Percentiles rank a stretch among this genome's conserved stretches.
Evolutionary conservation across 805 yeast species (phyloP).

Genomic region (Zygoascus tannicola): DNA sequence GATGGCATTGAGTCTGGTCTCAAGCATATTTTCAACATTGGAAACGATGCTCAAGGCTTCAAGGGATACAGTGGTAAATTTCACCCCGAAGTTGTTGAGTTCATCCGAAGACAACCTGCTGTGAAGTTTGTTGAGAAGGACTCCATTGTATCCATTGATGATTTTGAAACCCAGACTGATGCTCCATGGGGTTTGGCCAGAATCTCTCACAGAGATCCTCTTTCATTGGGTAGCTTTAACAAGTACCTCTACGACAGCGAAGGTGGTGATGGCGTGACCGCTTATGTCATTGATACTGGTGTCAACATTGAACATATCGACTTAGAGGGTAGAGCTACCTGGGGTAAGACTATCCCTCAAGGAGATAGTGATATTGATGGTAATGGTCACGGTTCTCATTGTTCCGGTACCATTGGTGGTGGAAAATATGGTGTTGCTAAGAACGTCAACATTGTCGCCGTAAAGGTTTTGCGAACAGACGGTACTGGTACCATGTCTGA

Average conservation of each 20-base stretch:
- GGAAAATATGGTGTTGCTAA: slow-evolving; percentile 52
- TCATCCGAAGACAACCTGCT: slow-evolving; percentile 49
- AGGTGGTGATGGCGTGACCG: slow-evolving; percentile 59
- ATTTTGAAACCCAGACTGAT: slow-evolving; percentile 43
- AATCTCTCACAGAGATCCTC: slow-evolving; percentile 54
- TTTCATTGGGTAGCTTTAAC: slow-evolving; percentile 48
- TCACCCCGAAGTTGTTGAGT: slow-evolving; percentile 61
- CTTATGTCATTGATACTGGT: slow-evolving; percentile 81
- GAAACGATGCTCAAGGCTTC: slow-evolving; percentile 36
- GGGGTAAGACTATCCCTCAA: slow-evolving; percentile 51
- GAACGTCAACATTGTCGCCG: slow-evolving; percentile 48
- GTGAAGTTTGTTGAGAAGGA: slow-evolving; percentile 59
- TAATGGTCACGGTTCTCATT: slow-evolving; percentile 60
- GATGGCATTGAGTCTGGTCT: slow-evolving; percentile 19
- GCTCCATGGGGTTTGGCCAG: slow-evolving; percentile 75
- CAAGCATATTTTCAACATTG: slow-evolving; percentile 38
- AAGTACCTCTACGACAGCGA: slow-evolving; percentile 50
- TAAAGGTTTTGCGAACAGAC: slow-evolving; percentile 49
- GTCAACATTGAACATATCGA: slow-evolving; percentile 42
- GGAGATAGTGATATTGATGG: slow-evolving; percentile 42
- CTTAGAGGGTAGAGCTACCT: slow-evolving; percentile 50
- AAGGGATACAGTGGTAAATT: slow-evolving; percentile 83
- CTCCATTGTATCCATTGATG: slow-evolving; percentile 42
- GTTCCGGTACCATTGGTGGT: slow-evolving; percentile 58
- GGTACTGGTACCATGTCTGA: slow-evolving; percentile 55